Conservation (phyloP, 768 basidiomycete species). For the Kwoniella pini region DNA sequence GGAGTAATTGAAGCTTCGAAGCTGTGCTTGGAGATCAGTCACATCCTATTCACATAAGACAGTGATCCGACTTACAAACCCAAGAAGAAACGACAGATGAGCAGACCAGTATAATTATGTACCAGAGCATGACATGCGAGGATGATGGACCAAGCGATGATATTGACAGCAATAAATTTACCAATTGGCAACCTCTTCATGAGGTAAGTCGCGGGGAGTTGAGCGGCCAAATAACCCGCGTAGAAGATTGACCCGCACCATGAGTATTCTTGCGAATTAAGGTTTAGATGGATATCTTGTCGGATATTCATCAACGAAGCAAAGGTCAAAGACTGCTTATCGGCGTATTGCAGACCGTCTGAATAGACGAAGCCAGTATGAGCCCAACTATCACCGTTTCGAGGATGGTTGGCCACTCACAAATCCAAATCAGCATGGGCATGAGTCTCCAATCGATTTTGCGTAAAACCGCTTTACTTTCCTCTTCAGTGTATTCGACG, state of each 20-base stretch:
- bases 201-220: conserved; percentile 24
- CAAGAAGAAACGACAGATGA: conserved; percentile 12
- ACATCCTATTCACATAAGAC: neutral
- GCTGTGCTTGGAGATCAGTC: neutral
- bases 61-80: conserved; percentile 1
- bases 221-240: conserved; percentile 23
- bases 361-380: neutral
- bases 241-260: conserved; percentile 15
- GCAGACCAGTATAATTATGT: conserved; percentile 18
- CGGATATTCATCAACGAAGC: conserved; percentile 26
- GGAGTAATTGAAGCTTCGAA: conserved; percentile 20
- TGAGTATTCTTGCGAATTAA: neutral
- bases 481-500: conserved; percentile 4
- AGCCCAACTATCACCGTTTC: neutral
- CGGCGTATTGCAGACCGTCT: conserved; percentile 15
- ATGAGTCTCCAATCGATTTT: conserved; percentile 32
- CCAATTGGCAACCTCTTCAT: conserved; percentile 29
- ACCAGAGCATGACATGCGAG: conserved; percentile 22
- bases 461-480: neutral
- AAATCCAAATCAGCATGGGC: conserved; percentile 23
- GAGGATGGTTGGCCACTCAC: neutral
- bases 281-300: conserved; percentile 10
- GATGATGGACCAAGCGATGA: conserved; percentile 24
- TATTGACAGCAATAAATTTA: conserved; percentile 20
- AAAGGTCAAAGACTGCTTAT: conserved; percentile 30